phyloP scores from a whole-genome alignment of 306 rosid genomes.

The Herpetospermum pedunculosum region DNA sequence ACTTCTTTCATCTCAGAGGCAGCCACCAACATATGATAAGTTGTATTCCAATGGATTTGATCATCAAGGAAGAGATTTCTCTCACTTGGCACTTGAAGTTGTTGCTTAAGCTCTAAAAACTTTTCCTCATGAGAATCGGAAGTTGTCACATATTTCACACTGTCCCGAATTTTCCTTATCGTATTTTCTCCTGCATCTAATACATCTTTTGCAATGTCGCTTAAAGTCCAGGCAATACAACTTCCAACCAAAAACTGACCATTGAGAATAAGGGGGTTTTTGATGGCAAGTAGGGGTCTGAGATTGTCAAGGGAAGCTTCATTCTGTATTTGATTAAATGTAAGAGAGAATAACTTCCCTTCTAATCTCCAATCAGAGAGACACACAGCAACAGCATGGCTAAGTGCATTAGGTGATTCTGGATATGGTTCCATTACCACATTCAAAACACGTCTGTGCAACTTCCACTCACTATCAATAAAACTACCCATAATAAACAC shows the following conservation, averaged over 20 bases:
- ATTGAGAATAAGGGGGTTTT: constrained; percentile 69
- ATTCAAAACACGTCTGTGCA: constrained; percentile 72
- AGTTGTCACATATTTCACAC: constrained; percentile 81
- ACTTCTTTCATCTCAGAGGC: constrained; percentile 77
- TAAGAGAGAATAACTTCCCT: constrained; percentile 68
- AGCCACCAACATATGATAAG: constrained; percentile 84
- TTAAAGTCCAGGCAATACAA: constrained; percentile 70
- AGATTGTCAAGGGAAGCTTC: constrained; percentile 52
- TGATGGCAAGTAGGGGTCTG: constrained; percentile 60
- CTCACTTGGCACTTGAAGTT: constrained; percentile 85
- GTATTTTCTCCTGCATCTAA: constrained; percentile 32
- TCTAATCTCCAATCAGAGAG: constrained; percentile 84
- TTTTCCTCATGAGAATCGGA: constrained; percentile 79
- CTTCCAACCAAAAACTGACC: constrained; percentile 71
- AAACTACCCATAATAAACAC: constrained; percentile 81
- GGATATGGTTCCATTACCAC: constrained; percentile 96
- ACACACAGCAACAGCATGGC: constrained; percentile 84
- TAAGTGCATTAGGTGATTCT: constrained; percentile 57
- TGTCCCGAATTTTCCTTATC: constrained; percentile 55
- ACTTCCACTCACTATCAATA: constrained; percentile 83
- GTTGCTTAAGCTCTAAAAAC: constrained; percentile 65
- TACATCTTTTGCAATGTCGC: constrained; percentile 57
- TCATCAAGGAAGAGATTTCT: constrained; percentile 63
- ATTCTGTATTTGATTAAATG: constrained; percentile 33
- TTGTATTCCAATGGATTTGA: constrained; percentile 70